Percentiles rank a stretch among this genome's conserved stretches.
phyloP scores from a whole-genome alignment of 768 basidiomycete species.

The Sistotremastrum niveocremeum region DNA sequence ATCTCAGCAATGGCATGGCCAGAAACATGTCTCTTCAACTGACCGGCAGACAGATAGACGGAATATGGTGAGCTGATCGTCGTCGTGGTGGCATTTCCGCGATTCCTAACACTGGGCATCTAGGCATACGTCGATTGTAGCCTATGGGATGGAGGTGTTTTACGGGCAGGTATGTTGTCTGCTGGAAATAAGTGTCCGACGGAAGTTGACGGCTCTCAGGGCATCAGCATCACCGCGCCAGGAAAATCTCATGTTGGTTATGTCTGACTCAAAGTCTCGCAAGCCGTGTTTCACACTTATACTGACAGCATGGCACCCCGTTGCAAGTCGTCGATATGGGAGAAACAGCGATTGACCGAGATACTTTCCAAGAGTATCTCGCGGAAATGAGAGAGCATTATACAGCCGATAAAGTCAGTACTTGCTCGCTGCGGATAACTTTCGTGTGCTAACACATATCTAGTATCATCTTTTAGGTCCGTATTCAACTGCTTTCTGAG shows the following conservation, averaged over 20 bases:
- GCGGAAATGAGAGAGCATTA: slow-evolving; percentile 63
- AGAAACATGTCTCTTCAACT: slow-evolving; percentile 64
- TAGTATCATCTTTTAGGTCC: slow-evolving; percentile 81
- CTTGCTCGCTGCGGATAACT: background rate
- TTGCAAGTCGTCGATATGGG: slow-evolving; percentile 62
- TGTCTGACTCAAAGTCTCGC: no score
- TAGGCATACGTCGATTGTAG: slow-evolving; percentile 90
- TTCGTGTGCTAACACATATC: background rate
- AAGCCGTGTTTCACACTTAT: no score
- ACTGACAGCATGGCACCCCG: slow-evolving; percentile 56
- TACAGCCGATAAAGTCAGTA: slow-evolving; percentile 73
- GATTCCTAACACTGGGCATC: slow-evolving; percentile 6
- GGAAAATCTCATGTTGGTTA: slow-evolving; percentile 69
- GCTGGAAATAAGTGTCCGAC: no score
- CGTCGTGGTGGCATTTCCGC: background rate
- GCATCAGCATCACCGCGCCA: slow-evolving; percentile 57
- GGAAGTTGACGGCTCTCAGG: slow-evolving; percentile 14
- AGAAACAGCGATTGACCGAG: slow-evolving; percentile 66
- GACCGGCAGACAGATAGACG: slow-evolving; percentile 83
- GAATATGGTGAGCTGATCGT: slow-evolving; percentile 57
- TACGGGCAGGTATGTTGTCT: slow-evolving; percentile 45
- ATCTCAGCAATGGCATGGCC: slow-evolving; percentile 81
- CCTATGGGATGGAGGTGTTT: slow-evolving; percentile 74
- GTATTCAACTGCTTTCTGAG: slow-evolving; percentile 1
- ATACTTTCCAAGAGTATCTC: slow-evolving; percentile 79